Evolutionary conservation across 768 basidiomycete species (phyloP).

Genomic region (Tylopilus rubrobrunneus): DNA sequence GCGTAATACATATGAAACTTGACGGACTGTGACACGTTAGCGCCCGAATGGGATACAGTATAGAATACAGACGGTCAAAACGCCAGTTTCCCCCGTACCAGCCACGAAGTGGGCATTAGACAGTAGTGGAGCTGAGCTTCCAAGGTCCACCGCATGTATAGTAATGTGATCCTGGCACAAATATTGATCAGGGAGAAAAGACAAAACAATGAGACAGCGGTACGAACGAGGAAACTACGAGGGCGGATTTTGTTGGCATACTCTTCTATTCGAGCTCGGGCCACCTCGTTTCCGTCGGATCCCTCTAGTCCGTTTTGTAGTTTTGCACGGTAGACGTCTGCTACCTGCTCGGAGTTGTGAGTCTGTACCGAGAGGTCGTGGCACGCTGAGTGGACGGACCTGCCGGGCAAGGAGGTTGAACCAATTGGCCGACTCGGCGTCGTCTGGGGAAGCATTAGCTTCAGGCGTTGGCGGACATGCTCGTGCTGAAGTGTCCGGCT

Average conservation of each 20-base stretch:
- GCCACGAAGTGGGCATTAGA: constrained; percentile 58
- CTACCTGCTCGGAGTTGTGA: constrained; percentile 41
- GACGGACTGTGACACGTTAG: constrained; percentile 52
- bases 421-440: constrained; percentile 83
- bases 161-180: constrained; percentile 73
- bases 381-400: constrained; percentile 39
- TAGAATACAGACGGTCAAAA: constrained; percentile 29
- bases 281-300: constrained; percentile 77
- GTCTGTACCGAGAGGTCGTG: background rate
- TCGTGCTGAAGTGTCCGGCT: constrained; percentile 42
- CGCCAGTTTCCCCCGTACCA: constrained; percentile 6
- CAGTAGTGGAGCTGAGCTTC: constrained; percentile 73
- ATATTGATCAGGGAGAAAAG: constrained; percentile 1
- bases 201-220: background rate
- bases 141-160: constrained; percentile 81
- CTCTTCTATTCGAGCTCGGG: constrained; percentile 71
- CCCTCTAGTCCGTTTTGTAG: constrained; percentile 68
- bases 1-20: constrained; percentile 83
- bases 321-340: constrained; percentile 73
- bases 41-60: background rate
- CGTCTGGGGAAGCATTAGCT: constrained; percentile 10
- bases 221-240: constrained; percentile 58
- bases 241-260: constrained; percentile 80
- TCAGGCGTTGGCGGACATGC: constrained; percentile 29
- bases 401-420: constrained; percentile 82